Evolutionary conservation across 164 flowering plant species (phyloP).

Genomic region (Vitis rupestris): DNA sequence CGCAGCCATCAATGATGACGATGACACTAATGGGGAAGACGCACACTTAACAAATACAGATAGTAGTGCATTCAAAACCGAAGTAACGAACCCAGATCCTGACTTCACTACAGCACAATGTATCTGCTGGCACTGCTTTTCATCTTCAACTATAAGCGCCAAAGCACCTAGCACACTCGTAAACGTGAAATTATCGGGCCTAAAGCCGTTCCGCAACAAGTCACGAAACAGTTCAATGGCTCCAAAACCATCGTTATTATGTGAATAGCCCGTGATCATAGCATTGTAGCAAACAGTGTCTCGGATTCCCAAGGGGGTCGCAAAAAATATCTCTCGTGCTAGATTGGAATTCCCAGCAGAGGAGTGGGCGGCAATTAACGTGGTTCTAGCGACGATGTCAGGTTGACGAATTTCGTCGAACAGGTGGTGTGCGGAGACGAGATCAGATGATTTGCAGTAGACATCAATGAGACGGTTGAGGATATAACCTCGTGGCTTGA

Average conservation of each 20-base stretch:
- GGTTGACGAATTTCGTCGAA: constrained; percentile 63
- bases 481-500: constrained; percentile 51
- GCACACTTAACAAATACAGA: constrained; percentile 67
- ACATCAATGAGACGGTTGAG: constrained; percentile 65
- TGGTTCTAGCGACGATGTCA: constrained; percentile 65
- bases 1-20: constrained; percentile 27
- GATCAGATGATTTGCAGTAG: constrained; percentile 44
- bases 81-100: constrained; percentile 40
- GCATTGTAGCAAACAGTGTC: constrained; percentile 69
- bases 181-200: constrained; percentile 57
- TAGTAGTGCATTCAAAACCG: constrained; percentile 64
- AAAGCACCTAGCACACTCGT: constrained; percentile 48
- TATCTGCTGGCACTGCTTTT: constrained; percentile 46
- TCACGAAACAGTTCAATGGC: constrained; percentile 49
- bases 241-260: constrained; percentile 47
- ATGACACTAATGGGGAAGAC: constrained; percentile 26
- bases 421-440: constrained; percentile 45
- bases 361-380: constrained; percentile 60
- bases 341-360: constrained; percentile 28
- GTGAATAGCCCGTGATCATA: constrained; percentile 62
- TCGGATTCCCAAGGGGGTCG: constrained; percentile 42
- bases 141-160: constrained; percentile 39
- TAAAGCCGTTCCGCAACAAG: constrained; percentile 39
- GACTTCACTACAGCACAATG: constrained; percentile 58
- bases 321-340: constrained; percentile 43